These are phyloP conservation scores for Chalara sp. DNA, from an alignment of 2,329 filamentous ascomycete genomes.

Conservation along the genomic window DNA sequence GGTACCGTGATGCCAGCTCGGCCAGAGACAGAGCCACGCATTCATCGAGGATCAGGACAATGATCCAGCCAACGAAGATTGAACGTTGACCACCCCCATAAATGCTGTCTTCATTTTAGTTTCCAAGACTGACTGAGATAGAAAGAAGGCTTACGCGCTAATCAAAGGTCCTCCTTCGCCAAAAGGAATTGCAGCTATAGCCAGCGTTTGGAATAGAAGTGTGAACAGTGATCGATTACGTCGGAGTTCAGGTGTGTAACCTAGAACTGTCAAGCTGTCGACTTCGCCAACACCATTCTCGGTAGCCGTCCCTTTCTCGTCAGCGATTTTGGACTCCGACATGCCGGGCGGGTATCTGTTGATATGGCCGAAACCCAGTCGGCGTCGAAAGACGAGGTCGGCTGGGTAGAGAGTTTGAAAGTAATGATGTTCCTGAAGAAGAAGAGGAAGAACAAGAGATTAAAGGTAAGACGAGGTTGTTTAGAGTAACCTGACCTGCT, in stretches of 20 bases:
- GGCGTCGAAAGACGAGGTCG: no score
- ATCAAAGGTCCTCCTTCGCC: constrained; percentile 31
- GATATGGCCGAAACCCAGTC: no score
- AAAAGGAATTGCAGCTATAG: constrained; percentile 54
- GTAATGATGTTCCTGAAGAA: no score
- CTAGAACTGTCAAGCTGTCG: constrained; percentile 30
- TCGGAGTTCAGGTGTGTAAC: constrained; percentile 50
- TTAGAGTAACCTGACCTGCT: no score
- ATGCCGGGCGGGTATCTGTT: no score
- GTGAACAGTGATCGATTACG: constrained; percentile 55
- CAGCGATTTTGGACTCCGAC: no score
- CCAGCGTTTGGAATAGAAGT: constrained; percentile 53
- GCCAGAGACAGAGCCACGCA: constrained; percentile 65
- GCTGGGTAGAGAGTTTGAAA: no score
- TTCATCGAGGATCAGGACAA: constrained; percentile 47
- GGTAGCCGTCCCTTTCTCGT: no score
- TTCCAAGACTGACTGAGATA: neutral
- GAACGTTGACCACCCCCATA: constrained; percentile 40
- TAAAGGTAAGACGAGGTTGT: no score
- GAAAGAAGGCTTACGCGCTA: constrained; percentile 10
- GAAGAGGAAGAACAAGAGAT: no score
- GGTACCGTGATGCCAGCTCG: constrained; percentile 70
- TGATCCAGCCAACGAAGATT: constrained; percentile 51
- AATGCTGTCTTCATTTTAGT: constrained; percentile 6
- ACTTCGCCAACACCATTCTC: constrained; percentile 11